Evolutionary conservation across 2,329 filamentous ascomycete species (phyloP).

Genomic region (Penicillium sp.): DNA sequence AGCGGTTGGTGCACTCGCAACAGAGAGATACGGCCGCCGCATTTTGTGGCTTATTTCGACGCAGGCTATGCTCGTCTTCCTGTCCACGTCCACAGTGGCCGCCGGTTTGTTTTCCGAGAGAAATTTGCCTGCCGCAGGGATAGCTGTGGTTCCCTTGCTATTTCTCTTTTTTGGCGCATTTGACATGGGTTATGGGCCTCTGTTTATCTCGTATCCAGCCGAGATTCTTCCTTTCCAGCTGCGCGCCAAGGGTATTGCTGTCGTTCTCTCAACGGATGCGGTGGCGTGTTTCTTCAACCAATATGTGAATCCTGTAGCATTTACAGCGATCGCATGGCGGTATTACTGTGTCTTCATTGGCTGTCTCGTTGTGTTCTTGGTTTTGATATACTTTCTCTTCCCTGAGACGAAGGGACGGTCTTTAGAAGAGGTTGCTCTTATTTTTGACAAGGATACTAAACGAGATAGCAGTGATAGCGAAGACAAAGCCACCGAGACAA

Average conservation of each 20-base stretch:
- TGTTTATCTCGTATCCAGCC: conserved; percentile 30
- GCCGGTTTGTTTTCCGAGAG: conserved; percentile 25
- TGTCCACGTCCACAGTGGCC: conserved; percentile 24
- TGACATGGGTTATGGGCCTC: conserved; percentile 31
- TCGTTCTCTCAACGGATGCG: conserved; percentile 28
- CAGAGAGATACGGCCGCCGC: conserved; percentile 25
- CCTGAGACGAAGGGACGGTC: conserved; percentile 26
- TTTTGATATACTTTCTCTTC: conserved; percentile 43
- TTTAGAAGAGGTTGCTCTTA: conserved; percentile 24
- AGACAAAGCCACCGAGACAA: background rate
- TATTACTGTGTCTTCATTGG: conserved; percentile 45
- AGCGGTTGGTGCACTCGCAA: conserved; percentile 20
- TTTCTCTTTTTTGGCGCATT: conserved; percentile 35
- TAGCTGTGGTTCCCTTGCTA: conserved; percentile 38
- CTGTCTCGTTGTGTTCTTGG: conserved; percentile 34
- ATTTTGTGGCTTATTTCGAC: conserved; percentile 24
- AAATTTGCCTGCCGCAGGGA: conserved; percentile 22
- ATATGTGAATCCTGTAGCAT: conserved; percentile 46
- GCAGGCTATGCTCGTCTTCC: conserved; percentile 23
- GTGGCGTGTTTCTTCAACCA: conserved; percentile 41
- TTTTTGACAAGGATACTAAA: conserved; percentile 16
- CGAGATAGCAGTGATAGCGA: background rate
- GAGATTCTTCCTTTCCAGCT: conserved; percentile 39
- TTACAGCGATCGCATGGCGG: conserved; percentile 41
- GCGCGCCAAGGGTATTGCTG: conserved; percentile 37